Base-by-base conservation (phyloP, 1,284 basidiomycete species). In the Pterulicium gracile region DNA sequence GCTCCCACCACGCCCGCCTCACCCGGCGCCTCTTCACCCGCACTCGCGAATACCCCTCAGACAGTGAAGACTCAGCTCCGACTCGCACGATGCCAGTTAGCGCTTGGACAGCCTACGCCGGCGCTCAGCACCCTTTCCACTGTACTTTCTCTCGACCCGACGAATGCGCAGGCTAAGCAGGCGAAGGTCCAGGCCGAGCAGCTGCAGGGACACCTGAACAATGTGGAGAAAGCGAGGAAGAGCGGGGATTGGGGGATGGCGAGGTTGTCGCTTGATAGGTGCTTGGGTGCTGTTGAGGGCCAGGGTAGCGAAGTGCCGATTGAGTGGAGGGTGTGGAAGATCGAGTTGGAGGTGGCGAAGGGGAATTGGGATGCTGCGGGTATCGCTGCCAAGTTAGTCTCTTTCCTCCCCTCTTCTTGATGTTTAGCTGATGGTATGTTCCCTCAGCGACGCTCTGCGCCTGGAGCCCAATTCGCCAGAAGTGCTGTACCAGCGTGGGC, bases 81-180 rank as follows among this genome's bases (percentile, higher is more conserved):
- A 3, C 73, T 89, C 2, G 86, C 84, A 0, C 75, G 83, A 44
- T 91, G 88, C 61, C 87, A 91, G 50, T 68, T 88, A 5, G 84
- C 86, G 0, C 68, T 88, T 3, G 88, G 86, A 1, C 72, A 75
- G 1, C 69, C 81, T 0, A 72, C 71, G 0, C 75, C 78, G 14
- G 83, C 83, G 1, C 64, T 81, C 4, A 77, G 77, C 2, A 77
- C 79, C 1, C 65, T 86, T 27, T 70, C 77, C n/a, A 56, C 65
- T 7, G 73, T 74, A 5, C 64, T 83, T 15, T 55, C 70, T 0
- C 50, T 78, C 34, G 81, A 86, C 46, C 69, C 80, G 0, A 63
- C 60, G 22, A 85, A 83, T 47, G 52, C 68, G 1, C 61, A 69
- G 0, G 81, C 81, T 0, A 50, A 71, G 21, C 75, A 80, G 58